These are phyloP conservation scores for Microdochium bolleyi DNA, from an alignment of 2,329 filamentous ascomycete species.

Conservation along the genomic window DNA sequence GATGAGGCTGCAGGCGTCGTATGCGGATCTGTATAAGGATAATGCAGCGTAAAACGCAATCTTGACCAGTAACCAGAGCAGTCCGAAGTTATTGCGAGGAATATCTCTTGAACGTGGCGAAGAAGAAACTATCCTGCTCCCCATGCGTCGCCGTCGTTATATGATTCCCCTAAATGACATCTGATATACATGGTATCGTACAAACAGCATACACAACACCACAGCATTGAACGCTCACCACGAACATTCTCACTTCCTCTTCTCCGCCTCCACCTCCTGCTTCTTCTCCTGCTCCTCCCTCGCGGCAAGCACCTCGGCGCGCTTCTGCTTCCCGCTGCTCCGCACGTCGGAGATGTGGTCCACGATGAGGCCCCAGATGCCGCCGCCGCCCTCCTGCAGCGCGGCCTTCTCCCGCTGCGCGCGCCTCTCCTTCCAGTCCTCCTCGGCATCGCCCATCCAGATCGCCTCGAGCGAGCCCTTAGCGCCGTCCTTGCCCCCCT, in stretches of 20 bases:
- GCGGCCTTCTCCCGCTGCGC: slow-evolving; percentile 42
- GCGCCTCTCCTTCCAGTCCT: slow-evolving; percentile 45
- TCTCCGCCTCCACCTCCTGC: slow-evolving; percentile 13
- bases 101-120: no score
- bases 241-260: slow-evolving; percentile 9
- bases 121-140: no score
- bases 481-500: slow-evolving; percentile 6
- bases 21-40: slow-evolving; percentile 45
- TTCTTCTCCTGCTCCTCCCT: slow-evolving; percentile 19
- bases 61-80: no score
- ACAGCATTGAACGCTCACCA: slow-evolving; percentile 4
- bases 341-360: slow-evolving; percentile 50
- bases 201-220: neutral
- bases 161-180: no score
- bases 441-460: slow-evolving; percentile 52
- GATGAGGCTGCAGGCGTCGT: slow-evolving; percentile 52
- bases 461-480: slow-evolving; percentile 32
- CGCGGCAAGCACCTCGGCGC: slow-evolving; percentile 16
- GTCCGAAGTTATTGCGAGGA: no score
- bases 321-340: slow-evolving; percentile 12
- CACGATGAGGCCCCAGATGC: slow-evolving; percentile 46
- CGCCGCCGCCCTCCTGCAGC: slow-evolving; percentile 43
- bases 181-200: neutral
- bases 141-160: no score
- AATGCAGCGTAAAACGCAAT: slow-evolving; percentile 10